Conservation (phyloP, 371 early-diverging fungal genomes). For the Saksenaea oblongispora region DNA sequence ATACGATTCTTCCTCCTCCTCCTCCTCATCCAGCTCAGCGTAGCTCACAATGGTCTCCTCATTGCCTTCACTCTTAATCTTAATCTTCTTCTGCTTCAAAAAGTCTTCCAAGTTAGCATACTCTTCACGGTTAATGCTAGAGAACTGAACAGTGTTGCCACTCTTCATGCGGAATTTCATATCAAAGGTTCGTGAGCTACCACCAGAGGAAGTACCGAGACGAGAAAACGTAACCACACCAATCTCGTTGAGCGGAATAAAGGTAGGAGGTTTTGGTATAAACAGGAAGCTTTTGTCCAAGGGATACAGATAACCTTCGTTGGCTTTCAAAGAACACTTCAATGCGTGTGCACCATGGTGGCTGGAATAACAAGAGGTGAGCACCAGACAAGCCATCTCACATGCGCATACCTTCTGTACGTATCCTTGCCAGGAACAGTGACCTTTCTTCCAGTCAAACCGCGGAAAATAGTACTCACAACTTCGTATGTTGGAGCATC, state of each 20-base stretch:
- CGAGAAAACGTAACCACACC: constrained; percentile 91
- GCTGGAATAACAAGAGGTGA: constrained; percentile 29
- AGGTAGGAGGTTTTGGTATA: constrained; percentile 94
- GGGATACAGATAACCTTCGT: constrained; percentile 96
- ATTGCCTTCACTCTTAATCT: constrained; percentile 75
- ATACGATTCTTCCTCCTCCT: constrained; percentile 41
- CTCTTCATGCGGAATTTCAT: constrained; percentile 86
- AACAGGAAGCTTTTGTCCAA: constrained; percentile 93
- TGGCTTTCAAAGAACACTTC: constrained; percentile 98
- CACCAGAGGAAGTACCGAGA: constrained; percentile 67
- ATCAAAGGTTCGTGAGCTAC: constrained; percentile 87
- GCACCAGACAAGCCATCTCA: neutral
- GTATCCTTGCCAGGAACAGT: constrained; percentile 63
- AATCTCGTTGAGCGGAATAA: constrained; percentile 87
- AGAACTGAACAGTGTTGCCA: constrained; percentile 80
- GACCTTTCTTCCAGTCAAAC: constrained; percentile 80
- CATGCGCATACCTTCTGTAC: constrained; percentile 43
- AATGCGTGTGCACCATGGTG: constrained; percentile 81
- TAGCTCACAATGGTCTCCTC: constrained; percentile 63
- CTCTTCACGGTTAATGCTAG: constrained; percentile 91
- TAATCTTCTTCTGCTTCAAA: constrained; percentile 80
- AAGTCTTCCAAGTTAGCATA: constrained; percentile 81
- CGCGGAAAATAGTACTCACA: constrained; percentile 90
- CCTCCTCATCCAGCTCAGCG: constrained; percentile 66
- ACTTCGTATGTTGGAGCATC: constrained; percentile 90